Evolutionary conservation across 371 early-diverging fungal species (phyloP).

Genomic region (Lichtheimia corymbifera): DNA sequence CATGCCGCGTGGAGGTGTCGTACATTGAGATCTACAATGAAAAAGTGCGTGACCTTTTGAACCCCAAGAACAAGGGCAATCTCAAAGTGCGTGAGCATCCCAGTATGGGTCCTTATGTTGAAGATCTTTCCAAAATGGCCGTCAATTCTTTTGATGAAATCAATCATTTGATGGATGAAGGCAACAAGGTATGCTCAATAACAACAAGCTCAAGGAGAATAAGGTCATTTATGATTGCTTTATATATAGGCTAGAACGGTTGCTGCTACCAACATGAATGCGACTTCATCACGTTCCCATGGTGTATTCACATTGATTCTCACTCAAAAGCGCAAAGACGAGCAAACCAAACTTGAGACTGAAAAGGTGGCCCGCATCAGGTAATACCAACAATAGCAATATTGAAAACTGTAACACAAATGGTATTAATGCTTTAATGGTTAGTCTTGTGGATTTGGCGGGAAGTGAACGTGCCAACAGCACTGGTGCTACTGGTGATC

Average conservation of each 20-base stretch:
- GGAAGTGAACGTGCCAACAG: constrained; percentile 96
- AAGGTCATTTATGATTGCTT: background rate
- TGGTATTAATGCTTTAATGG: background rate
- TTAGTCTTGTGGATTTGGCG: constrained; percentile 85
- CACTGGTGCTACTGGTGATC: constrained; percentile 94
- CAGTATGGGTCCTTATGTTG: constrained; percentile 88
- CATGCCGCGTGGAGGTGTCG: constrained; percentile 78
- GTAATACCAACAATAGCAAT: constrained; percentile 28
- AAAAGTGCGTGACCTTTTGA: constrained; percentile 88
- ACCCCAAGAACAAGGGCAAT: constrained; percentile 75
- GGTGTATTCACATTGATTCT: constrained; percentile 90
- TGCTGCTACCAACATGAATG: constrained; percentile 97
- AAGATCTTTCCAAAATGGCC: constrained; percentile 83
- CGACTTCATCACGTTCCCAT: constrained; percentile 91
- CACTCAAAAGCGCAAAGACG: constrained; percentile 66
- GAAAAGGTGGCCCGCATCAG: constrained; percentile 80
- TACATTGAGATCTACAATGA: constrained; percentile 91
- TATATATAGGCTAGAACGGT: constrained; percentile 75
- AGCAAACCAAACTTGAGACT: constrained; percentile 64
- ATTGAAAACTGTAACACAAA: background rate
- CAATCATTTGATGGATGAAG: constrained; percentile 82
- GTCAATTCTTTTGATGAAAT: constrained; percentile 81
- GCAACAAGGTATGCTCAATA: constrained; percentile 66
- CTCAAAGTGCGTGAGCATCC: constrained; percentile 90
- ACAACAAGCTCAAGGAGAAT: too few relatives aligned